phyloP scores from a whole-genome alignment of 371 early-diverging fungal genomes.

The Mycotypha africana region DNA sequence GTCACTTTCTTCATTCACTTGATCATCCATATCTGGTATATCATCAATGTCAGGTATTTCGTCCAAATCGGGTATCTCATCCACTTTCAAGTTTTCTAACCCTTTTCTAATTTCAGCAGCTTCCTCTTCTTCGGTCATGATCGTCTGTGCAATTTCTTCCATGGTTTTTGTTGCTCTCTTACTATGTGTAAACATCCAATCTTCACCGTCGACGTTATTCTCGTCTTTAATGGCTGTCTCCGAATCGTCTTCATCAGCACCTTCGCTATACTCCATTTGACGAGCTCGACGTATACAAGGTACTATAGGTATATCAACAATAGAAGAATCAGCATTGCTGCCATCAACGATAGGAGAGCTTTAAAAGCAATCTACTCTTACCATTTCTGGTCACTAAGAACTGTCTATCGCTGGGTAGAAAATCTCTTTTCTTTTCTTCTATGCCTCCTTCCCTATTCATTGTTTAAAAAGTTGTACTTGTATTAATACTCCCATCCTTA shows the following conservation, averaged over 20 bases:
- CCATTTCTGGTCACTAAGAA: constrained; percentile 93
- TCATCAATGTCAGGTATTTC: constrained; percentile 96
- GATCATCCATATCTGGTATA: constrained; percentile 47
- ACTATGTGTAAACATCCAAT: constrained; percentile 85
- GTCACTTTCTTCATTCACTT: constrained; percentile 59
- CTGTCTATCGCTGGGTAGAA: constrained; percentile 90
- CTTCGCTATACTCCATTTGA: constrained; percentile 75
- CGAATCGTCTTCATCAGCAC: constrained; percentile 46
- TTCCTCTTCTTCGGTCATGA: constrained; percentile 55
- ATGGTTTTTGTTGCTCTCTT: constrained; percentile 44
- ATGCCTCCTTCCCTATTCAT: constrained; percentile 74
- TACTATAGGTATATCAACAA: constrained; percentile 42
- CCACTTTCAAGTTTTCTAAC: constrained; percentile 28
- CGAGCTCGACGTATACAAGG: constrained; percentile 90
- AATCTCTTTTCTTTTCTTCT: constrained; percentile 79
- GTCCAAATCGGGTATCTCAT: constrained; percentile 67
- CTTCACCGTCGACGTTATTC: constrained; percentile 57
- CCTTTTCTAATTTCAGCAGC: constrained; percentile 25
- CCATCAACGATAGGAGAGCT: background rate
- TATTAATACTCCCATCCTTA: background rate
- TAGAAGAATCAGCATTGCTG: no score
- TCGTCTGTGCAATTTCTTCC: constrained; percentile 65
- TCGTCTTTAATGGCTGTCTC: constrained; percentile 40
- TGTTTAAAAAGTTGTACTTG: background rate
- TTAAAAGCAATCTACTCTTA: constrained; percentile 14